These are phyloP conservation scores for Narthecium ossifragum DNA, from an alignment of 106 monocot genomes.

Conservation along the genomic window DNA sequence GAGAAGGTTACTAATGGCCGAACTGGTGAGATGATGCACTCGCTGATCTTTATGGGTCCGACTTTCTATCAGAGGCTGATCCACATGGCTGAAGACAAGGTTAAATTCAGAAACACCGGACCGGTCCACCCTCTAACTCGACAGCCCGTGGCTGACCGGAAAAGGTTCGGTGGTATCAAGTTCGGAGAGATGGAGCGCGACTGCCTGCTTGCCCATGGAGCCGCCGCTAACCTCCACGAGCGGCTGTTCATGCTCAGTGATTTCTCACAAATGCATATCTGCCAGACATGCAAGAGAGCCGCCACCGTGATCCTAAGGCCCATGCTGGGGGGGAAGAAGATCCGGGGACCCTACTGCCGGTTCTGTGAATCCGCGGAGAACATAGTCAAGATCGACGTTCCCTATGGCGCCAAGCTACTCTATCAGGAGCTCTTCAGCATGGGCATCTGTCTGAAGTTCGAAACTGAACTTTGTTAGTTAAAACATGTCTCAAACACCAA, in stretches of 20 bases:
- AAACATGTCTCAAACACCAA: no score
- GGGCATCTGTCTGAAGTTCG: conserved; percentile 89
- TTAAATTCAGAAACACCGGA: conserved; percentile 92
- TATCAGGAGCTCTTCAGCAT: conserved; percentile 94
- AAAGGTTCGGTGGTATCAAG: conserved; percentile 84
- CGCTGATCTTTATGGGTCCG: conserved; percentile 88
- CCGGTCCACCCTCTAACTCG: conserved; percentile 93
- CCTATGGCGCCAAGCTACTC: conserved; percentile 88
- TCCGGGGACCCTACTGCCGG: conserved; percentile 64
- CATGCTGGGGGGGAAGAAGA: conserved; percentile 50
- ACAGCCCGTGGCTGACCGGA: conserved; percentile 85
- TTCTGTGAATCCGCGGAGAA: conserved; percentile 82
- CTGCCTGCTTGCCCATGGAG: conserved; percentile 91
- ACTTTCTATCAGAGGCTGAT: conserved; percentile 90
- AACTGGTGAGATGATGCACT: conserved; percentile 68
- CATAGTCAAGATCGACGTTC: conserved; percentile 76
- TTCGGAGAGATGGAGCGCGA: conserved; percentile 99
- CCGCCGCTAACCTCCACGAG: conserved; percentile 87
- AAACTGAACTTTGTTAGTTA: conserved; percentile 68
- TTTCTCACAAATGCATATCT: conserved; percentile 89
- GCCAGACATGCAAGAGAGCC: conserved; percentile 48
- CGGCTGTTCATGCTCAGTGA: conserved; percentile 83
- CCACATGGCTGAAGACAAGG: conserved; percentile 98
- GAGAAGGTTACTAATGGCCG: conserved; percentile 73
- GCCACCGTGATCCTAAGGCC: conserved; percentile 79